Percentiles rank a stretch among this genome's conserved stretches.
Evolutionary conservation across 2,329 filamentous ascomycete species (phyloP).

Genomic region (Microascus cirrosus): DNA sequence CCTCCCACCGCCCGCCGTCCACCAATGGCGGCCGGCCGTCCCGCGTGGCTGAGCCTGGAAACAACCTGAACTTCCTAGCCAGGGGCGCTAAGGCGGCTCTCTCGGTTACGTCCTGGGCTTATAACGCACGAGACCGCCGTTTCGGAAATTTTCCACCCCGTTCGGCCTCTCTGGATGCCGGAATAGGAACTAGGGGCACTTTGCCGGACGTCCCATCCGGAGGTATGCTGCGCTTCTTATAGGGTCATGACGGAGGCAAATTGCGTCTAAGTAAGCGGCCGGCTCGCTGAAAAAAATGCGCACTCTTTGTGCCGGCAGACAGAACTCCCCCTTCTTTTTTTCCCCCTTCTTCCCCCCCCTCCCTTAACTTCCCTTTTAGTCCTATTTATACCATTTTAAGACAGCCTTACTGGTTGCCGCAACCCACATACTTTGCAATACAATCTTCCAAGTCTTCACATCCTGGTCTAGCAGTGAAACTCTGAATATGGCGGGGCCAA

Average conservation of each 20-base stretch:
- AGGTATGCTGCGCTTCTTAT: constrained; percentile 2
- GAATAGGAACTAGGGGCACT: no score
- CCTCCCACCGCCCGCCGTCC: no score
- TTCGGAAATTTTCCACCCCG: no score
- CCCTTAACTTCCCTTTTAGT: background rate
- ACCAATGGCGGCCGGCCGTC: no score
- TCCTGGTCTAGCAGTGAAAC: background rate
- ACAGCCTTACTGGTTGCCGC: background rate
- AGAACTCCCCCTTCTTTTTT: background rate
- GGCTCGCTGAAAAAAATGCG: background rate
- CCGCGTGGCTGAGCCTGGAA: no score
- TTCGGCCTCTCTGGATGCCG: no score
- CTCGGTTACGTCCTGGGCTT: no score
- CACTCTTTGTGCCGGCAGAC: background rate
- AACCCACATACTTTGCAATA: background rate
- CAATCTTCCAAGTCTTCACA: background rate
- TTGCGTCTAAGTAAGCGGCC: background rate
- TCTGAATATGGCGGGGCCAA: background rate
- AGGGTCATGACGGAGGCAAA: constrained; percentile 2
- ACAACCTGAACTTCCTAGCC: no score
- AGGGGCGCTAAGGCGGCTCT: no score
- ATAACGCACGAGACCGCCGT: no score
- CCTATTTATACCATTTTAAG: background rate
- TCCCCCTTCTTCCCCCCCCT: background rate
- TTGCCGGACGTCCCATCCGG: background rate